These are phyloP conservation scores for Casuarina equisetifolia DNA, from an alignment of 306 rosid genomes.

Conservation along the genomic window DNA sequence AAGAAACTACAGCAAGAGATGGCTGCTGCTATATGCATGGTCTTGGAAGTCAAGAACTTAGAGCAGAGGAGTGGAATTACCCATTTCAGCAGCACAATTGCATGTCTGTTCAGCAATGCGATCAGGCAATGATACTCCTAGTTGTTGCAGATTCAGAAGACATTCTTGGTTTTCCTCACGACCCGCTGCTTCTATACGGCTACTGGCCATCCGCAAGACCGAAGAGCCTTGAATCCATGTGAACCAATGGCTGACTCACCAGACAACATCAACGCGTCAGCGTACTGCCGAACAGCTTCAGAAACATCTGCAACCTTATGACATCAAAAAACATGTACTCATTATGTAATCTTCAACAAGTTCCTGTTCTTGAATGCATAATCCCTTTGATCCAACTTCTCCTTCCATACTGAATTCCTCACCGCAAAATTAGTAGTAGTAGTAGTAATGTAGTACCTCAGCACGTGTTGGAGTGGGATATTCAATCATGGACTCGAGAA, in stretches of 20 bases:
- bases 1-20: neutral
- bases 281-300: constrained; percentile 80
- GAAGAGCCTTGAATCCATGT: constrained; percentile 76
- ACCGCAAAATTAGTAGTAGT: neutral
- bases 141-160: constrained; percentile 47
- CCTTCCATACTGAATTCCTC: neutral
- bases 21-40: neutral
- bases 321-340: constrained; percentile 25
- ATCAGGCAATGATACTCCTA: constrained; percentile 67
- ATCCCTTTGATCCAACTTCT: neutral
- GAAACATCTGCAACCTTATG: constrained; percentile 90
- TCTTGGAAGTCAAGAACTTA: neutral
- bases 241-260: constrained; percentile 91
- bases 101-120: constrained; percentile 80
- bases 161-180: constrained; percentile 60
- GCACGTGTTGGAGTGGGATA: constrained; percentile 98
- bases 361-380: neutral
- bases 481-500: constrained; percentile 90
- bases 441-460: constrained; percentile 50
- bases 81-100: constrained; percentile 75
- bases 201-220: constrained; percentile 69
- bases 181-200: constrained; percentile 73
- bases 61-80: constrained; percentile 37
- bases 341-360: constrained; percentile 1
- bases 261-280: constrained; percentile 86